Base-by-base conservation (phyloP, 768 basidiomycete species). In the Daedaleopsis sinensis region DNA sequence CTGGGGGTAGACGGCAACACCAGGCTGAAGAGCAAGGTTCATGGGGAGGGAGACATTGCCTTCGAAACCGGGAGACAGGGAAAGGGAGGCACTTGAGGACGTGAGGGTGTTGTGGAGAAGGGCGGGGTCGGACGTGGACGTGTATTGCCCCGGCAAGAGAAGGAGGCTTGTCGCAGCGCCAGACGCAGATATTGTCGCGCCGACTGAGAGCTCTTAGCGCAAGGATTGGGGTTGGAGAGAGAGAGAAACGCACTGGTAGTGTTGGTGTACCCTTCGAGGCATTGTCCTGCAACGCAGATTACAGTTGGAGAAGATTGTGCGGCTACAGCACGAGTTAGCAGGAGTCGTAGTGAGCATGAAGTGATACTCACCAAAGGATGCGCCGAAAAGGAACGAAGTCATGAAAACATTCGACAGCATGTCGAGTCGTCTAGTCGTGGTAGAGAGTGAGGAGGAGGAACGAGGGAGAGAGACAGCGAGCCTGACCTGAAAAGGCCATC, bases 131-230 rank as follows among this genome's bases (percentile, higher is more conserved):
- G 89, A 89, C 12, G 85, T 79, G 24, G 85, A 79, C 0, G 87
- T 81, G 67, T 94, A 94, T 74, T 89, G 84, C 54, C 90, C 91
- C 4, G 91, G 91, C 36, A 93, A 83, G 37, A 93, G 80, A 37
- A 85, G 84, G 18, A 90, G 73, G 55, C 77, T 76, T 38, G 82
- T 79, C 10, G 85, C 74, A 55, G 74, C 74, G 65, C 83, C 85
- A 24, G 83, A 74, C 23, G 83, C 80, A 19, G 84, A 85, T 58
- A 93, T 72, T 53, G 79, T 85, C 64, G 83, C 84, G 64, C 92
- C 92, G 63, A 94, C 92, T n/a, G n/a, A n/a, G n/a, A n/a, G n/a
- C n/a, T n/a, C n/a, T n/a, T n/a, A n/a, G n/a, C n/a, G n/a, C n/a
- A n/a, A n/a, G n/a, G n/a, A n/a, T n/a, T n/a, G n/a, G n/a, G n/a